Base-by-base conservation (phyloP, 225 moss, liverwort and hornwort genomes). In the Marchantia polymorpha region DNA sequence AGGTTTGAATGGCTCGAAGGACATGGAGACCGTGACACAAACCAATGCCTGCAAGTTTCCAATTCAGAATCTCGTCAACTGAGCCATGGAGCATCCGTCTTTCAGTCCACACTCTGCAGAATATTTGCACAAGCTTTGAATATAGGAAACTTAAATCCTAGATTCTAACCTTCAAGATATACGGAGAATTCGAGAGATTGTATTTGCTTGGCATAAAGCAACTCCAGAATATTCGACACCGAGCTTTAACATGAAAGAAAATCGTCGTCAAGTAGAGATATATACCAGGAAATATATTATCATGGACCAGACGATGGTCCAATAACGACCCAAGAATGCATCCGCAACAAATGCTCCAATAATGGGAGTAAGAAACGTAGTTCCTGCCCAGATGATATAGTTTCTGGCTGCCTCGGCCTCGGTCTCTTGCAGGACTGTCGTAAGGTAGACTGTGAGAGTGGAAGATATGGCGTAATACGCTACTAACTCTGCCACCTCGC, bases 321-420 rank as follows among this genome's bases (percentile, higher is more conserved):
- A 89, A 79, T 87, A 92, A 52, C 92, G 91, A 26, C 92, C 92
- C 69, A 89, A 82, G 79, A 83, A 92, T 27, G 92, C 88, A 83
- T 92, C 92, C 55, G 92, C 92, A 48, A 92, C 83, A 79, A 92
- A 91, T 56, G 92, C 92, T 78, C 91, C 92, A 73, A 92, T 84
- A 73, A 92, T 86, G 19, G 92, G 89, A 27, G 91, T 91, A 82
- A 92, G 85, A 80, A 91, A 92, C 55, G 52, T 73, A 25, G 92
- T 91, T 73, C 92, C 92, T 71, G 84, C 87, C 92, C 91, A 93
- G 74, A 91, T 93, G 83, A 89, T 93, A 78, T 89, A 90, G 76
- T 91, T 93, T 83, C 87, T 90, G 14, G 91, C 91, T 22, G 91
- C 86, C 65, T 87, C 90, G 47, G 91, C 88, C 77, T 90, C 84